Conservation (phyloP, 257 asterid genomes). For the Solanum pimpinellifolium region DNA sequence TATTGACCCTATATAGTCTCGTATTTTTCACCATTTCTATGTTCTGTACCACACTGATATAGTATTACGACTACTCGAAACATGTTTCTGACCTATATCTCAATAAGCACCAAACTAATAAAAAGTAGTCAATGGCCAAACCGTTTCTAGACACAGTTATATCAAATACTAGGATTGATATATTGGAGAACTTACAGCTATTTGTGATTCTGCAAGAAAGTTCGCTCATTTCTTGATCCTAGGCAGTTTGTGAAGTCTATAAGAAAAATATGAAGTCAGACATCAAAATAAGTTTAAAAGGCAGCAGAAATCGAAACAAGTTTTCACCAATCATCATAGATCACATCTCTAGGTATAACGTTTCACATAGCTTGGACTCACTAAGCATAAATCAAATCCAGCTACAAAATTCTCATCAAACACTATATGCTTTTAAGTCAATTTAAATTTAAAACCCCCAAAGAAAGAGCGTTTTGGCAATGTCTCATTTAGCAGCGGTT, state of each 20-base stretch:
- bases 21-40: neutral
- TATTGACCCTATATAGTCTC: neutral
- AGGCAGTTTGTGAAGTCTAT: neutral
- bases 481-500: slow-evolving; percentile 5
- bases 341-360: neutral
- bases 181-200: neutral
- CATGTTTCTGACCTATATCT: neutral
- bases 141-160: neutral
- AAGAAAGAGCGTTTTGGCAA: slow-evolving; percentile 14
- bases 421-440: neutral
- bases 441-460: slow-evolving; percentile 20
- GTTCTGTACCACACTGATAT: neutral
- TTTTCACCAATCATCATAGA: neutral
- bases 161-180: neutral
- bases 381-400: neutral
- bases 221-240: neutral
- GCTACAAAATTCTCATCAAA: slow-evolving; percentile 1
- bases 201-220: neutral
- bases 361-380: neutral
- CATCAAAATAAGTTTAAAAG: neutral
- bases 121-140: neutral
- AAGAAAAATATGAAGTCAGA: neutral
- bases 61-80: neutral
- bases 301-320: neutral
- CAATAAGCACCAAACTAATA: neutral